These are phyloP conservation scores for Pseudogymnoascus sp. DNA, from an alignment of 2,329 filamentous ascomycete species.

Conservation along the genomic window DNA sequence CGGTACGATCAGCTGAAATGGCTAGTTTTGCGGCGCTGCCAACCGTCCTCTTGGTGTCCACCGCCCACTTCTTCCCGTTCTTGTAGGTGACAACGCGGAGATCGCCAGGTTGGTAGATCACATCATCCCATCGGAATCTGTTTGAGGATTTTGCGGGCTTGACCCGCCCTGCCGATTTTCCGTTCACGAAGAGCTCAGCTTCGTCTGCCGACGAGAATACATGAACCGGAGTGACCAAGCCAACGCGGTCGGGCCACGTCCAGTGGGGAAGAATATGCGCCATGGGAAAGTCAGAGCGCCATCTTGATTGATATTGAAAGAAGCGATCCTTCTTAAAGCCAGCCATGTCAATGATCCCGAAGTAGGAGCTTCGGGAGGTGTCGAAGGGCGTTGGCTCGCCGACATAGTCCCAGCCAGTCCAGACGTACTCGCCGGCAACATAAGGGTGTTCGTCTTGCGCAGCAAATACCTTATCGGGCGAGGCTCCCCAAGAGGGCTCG, in stretches of 20 bases:
- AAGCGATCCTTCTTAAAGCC: conserved; percentile 51
- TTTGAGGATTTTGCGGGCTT: conserved; percentile 34
- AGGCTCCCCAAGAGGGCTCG: conserved; percentile 38
- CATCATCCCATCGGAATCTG: conserved; percentile 47
- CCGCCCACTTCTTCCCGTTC: conserved; percentile 40
- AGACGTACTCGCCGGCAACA: conserved; percentile 48
- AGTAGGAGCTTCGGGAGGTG: conserved; percentile 44
- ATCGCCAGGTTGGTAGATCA: conserved; percentile 42
- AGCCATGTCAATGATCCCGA: conserved; percentile 49
- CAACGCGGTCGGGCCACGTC: conserved; percentile 44
- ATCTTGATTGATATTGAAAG: conserved; percentile 48
- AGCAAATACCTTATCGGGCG: conserved; percentile 47
- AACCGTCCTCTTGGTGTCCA: conserved; percentile 34
- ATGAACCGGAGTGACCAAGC: conserved; percentile 45
- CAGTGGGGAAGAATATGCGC: conserved; percentile 51
- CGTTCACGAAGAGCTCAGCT: conserved; percentile 49
- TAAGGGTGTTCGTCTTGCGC: conserved; percentile 41
- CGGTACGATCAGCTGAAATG: conserved; percentile 35
- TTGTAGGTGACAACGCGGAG: conserved; percentile 42
- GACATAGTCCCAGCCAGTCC: conserved; percentile 45
- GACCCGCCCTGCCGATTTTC: conserved; percentile 36
- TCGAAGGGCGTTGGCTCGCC: conserved; percentile 46
- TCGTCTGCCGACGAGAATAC: conserved; percentile 46
- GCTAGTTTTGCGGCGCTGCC: conserved; percentile 34
- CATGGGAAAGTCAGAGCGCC: conserved; percentile 40